Evolutionary conservation across 352 stramenopile genomes (phyloP).

Genomic region (Phytophthora quininea): DNA sequence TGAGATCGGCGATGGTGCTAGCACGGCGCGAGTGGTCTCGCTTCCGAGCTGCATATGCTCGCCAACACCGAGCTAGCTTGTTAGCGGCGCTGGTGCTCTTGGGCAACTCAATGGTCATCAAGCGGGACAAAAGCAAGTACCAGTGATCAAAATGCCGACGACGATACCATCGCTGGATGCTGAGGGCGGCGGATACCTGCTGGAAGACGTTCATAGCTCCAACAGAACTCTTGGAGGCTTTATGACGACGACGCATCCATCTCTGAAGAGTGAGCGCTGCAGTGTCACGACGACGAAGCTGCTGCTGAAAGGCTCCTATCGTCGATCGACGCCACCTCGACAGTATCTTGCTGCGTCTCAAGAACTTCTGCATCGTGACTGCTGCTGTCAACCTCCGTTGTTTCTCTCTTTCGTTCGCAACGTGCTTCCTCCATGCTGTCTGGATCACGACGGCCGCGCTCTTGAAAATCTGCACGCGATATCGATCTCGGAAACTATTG

Average conservation of each 20-base stretch:
- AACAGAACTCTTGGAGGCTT: neutral
- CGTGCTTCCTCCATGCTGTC: slow-evolving; percentile 53
- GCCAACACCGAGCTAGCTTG: slow-evolving; percentile 33
- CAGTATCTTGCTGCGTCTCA: slow-evolving; percentile 4
- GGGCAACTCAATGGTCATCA: slow-evolving; percentile 44
- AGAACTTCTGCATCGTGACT: slow-evolving; percentile 12
- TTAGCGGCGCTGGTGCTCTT: slow-evolving; percentile 19
- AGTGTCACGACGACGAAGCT: slow-evolving; percentile 10
- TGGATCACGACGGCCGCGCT: slow-evolving; percentile 56
- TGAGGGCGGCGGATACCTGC: slow-evolving; percentile 27
- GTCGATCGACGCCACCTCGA: slow-evolving; percentile 15
- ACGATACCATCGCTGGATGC: slow-evolving; percentile 49
- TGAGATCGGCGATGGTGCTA: slow-evolving; percentile 20
- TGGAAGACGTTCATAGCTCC: slow-evolving; percentile 6
- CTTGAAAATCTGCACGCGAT: slow-evolving; percentile 41
- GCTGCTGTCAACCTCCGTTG: slow-evolving; percentile 7
- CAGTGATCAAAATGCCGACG: slow-evolving; percentile 40
- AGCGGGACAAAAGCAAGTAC: slow-evolving; percentile 23
- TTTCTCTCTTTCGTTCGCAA: slow-evolving; percentile 14
- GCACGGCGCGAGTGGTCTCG: slow-evolving; percentile 1
- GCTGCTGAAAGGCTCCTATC: neutral
- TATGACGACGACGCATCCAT: slow-evolving; percentile 18
- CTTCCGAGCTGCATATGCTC: slow-evolving; percentile 17
- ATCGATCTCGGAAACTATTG: slow-evolving; percentile 37
- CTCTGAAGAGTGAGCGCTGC: slow-evolving; percentile 20